These are phyloP conservation scores for Tetrahymena elliotti DNA, from an alignment of 73 alveolate genomes.

Conservation along the genomic window DNA sequence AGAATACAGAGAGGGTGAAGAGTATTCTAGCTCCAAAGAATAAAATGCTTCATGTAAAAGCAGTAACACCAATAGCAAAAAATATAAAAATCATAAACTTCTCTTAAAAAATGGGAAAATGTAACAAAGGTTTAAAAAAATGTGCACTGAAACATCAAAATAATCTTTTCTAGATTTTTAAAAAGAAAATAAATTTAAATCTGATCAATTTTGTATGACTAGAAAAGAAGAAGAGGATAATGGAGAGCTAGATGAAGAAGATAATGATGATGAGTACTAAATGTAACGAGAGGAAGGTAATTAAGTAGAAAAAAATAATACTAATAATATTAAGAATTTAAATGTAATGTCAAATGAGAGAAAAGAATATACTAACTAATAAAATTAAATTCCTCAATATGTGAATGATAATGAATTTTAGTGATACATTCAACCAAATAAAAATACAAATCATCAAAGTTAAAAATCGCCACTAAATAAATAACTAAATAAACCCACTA, in stretches of 20 bases:
- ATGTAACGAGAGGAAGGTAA: neutral
- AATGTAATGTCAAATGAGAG: neutral
- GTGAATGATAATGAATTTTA: no score
- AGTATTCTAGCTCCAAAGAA: neutral
- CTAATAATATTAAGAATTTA: neutral
- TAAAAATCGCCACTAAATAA: no score
- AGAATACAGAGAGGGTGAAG: neutral
- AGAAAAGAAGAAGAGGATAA: neutral
- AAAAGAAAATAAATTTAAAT: neutral
- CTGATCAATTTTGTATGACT: neutral
- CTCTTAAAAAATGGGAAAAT: neutral
- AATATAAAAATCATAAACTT: neutral
- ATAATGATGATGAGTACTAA: neutral
- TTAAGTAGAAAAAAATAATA: neutral
- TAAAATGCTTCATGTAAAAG: neutral
- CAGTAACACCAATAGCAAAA: neutral
- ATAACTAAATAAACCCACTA: no score
- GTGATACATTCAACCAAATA: neutral
- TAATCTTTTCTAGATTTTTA: neutral
- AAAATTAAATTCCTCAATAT: neutral
- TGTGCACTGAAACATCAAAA: neutral
- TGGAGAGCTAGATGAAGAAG: neutral
- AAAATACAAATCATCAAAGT: neutral
- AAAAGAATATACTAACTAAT: neutral
- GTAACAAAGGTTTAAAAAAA: neutral